Evolutionary conservation across 164 flowering plant species (phyloP).

Genomic region (Echeveria elegans): DNA sequence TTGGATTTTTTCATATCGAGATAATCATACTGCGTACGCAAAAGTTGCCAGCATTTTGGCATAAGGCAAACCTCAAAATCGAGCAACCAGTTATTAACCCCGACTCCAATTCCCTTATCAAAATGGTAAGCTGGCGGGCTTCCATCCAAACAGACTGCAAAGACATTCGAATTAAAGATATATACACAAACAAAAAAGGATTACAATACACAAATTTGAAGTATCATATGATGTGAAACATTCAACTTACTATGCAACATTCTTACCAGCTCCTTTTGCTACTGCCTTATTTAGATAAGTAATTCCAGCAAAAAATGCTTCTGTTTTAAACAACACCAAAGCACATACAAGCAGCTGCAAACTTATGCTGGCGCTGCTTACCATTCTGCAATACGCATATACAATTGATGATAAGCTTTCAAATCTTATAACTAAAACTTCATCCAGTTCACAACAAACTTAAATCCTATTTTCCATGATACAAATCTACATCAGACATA

Average conservation of each 20-base stretch:
- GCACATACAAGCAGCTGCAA: constrained; percentile 17
- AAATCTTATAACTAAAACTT: too few species aligned
- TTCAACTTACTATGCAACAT: not conserved
- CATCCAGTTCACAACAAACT: not conserved
- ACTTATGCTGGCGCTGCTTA: constrained; percentile 13
- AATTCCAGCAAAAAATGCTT: constrained; percentile 34
- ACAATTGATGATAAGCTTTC: not conserved
- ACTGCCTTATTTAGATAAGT: constrained; percentile 50
- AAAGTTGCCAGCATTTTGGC: too few species aligned
- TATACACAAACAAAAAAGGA: not conserved
- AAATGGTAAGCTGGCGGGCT: constrained; percentile 53
- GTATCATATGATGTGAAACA: too few species aligned
- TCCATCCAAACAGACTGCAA: constrained; percentile 51
- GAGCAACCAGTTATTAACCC: constrained; percentile 53
- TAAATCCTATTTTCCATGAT: not conserved
- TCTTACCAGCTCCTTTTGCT: constrained; percentile 74
- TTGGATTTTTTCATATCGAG: too few species aligned
- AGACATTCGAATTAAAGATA: not conserved
- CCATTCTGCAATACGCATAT: constrained; percentile 20
- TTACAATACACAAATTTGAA: not conserved
- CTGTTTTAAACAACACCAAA: constrained; percentile 27
- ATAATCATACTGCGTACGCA: too few species aligned
- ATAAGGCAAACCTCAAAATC: constrained; percentile 47
- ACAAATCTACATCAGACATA: not conserved
- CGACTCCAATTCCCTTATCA: constrained; percentile 45